phyloP scores from a whole-genome alignment of 148 eudicot genomes.

The Pharnaceum exiguum region DNA sequence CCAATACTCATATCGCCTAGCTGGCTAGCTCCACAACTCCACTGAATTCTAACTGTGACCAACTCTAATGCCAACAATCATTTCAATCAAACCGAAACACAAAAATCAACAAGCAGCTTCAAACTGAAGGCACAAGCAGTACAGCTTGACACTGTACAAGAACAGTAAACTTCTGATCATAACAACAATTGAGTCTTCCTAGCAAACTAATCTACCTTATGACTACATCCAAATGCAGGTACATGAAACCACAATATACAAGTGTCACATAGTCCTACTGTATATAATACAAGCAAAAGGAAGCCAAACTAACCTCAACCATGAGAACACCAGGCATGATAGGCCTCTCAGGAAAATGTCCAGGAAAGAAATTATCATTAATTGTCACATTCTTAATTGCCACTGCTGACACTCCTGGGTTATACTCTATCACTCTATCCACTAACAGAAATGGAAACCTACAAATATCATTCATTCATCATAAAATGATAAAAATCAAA shows the following conservation, averaged over 20 bases:
- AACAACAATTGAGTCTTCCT: no score
- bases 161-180: no score
- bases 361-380: conserved; percentile 94
- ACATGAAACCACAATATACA: not conserved
- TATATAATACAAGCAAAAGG: not conserved
- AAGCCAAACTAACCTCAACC: conserved; percentile 66
- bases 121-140: no score
- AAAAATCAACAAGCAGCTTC: no score
- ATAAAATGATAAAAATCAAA: not conserved
- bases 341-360: conserved; percentile 98
- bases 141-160: no score
- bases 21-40: no score
- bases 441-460: conserved; percentile 91
- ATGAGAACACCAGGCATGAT: conserved; percentile 99
- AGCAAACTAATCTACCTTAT: no score
- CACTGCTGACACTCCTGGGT: conserved; percentile 84
- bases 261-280: no score
- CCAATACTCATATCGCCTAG: no score
- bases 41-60: no score
- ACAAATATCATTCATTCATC: conserved; percentile 12
- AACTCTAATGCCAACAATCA: no score
- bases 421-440: conserved; percentile 94
- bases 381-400: conserved; percentile 96
- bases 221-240: not conserved
- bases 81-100: no score